A percentile compares a stretch with the other conserved stretches of the same genome.
Evolutionary conservation across 352 stramenopile species (phyloP).

Genomic region (Thraustochytrium striatum): DNA sequence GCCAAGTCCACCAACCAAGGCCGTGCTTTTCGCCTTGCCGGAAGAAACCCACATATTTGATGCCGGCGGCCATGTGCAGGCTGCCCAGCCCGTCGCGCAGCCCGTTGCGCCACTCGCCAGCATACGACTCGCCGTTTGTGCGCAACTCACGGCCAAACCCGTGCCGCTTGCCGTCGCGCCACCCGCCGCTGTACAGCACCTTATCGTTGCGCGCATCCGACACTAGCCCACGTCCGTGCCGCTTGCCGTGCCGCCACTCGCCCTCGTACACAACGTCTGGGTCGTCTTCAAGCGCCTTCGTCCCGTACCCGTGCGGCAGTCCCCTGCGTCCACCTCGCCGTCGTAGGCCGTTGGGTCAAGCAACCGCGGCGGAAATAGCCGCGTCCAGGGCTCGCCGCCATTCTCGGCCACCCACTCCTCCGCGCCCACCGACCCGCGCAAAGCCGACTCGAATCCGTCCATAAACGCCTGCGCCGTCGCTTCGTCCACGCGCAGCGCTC

Average conservation of each 20-base stretch:
- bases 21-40: constrained; percentile 20
- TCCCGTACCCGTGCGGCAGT: background rate
- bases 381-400: background rate
- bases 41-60: constrained; percentile 36
- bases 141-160: constrained; percentile 23
- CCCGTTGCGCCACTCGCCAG: constrained; percentile 7
- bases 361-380: constrained; percentile 12
- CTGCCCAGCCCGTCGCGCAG: constrained; percentile 6
- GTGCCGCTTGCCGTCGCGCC: background rate
- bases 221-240: constrained; percentile 7
- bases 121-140: constrained; percentile 16
- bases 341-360: constrained; percentile 38
- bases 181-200: constrained; percentile 15
- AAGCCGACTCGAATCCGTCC: background rate
- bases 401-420: background rate
- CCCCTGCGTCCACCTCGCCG: constrained; percentile 13
- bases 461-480: background rate
- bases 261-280: constrained; percentile 4
- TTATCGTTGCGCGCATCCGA: constrained; percentile 3
- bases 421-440: background rate
- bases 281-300: background rate
- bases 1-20: constrained; percentile 43
- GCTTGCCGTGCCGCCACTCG: constrained; percentile 16
- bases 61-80: constrained; percentile 7
- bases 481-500: background rate